Evolutionary conservation across 1,284 basidiomycete species (phyloP).

Genomic region (Abortiporus biennis): DNA sequence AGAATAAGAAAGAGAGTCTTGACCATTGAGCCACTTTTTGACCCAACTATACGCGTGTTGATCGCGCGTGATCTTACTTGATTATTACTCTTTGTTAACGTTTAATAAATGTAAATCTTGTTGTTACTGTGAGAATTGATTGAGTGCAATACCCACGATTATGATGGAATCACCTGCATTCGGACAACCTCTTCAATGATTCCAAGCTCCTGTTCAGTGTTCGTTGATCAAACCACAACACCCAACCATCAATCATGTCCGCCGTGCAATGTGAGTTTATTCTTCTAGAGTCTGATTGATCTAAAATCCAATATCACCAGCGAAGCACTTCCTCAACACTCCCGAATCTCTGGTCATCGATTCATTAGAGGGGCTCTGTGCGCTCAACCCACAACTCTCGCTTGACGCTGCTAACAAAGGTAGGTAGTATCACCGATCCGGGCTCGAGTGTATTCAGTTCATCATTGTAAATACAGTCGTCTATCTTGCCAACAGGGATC

Average conservation of each 20-base stretch:
- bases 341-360: constrained; percentile 70
- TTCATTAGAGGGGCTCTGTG: constrained; percentile 68
- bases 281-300: background rate
- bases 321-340: constrained; percentile 75
- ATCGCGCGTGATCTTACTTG: too few relatives aligned
- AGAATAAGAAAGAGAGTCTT: constrained; percentile 1
- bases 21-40: background rate
- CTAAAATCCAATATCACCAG: constrained; percentile 15
- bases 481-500: constrained; percentile 49
- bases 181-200: too few relatives aligned
- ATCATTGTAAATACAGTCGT: constrained; percentile 42
- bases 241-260: constrained; percentile 12
- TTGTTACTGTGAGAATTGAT: too few relatives aligned
- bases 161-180: too few relatives aligned
- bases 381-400: constrained; percentile 63
- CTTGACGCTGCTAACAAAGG: constrained; percentile 67
- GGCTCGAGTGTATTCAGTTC: background rate
- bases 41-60: background rate
- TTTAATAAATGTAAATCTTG: too few relatives aligned
- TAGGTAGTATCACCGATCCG: constrained; percentile 19
- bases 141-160: too few relatives aligned
- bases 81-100: too few relatives aligned
- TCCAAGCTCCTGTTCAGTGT: too few relatives aligned
- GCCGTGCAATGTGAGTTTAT: constrained; percentile 17
- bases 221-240: too few relatives aligned